A percentile compares a stretch with the other conserved stretches of the same genome.
These are phyloP conservation scores for Syzygium aqueum DNA, from an alignment of 345 rosid species.

Conservation along the genomic window DNA sequence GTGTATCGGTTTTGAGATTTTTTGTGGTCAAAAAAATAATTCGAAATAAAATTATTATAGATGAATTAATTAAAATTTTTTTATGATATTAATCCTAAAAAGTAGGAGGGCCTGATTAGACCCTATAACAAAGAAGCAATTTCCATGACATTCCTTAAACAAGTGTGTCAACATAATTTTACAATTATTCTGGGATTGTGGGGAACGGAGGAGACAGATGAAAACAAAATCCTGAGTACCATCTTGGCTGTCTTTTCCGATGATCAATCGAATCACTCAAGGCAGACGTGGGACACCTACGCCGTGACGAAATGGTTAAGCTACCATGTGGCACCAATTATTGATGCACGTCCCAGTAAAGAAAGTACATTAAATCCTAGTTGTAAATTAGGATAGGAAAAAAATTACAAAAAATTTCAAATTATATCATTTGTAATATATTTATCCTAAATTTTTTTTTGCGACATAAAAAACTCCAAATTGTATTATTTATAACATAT, in stretches of 20 bases:
- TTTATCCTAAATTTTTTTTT: too few species aligned
- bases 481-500: too few species aligned
- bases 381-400: background rate
- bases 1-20: too few species aligned
- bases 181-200: background rate
- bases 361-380: background rate
- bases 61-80: too few species aligned
- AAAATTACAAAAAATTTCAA: too few species aligned
- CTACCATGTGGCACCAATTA: background rate
- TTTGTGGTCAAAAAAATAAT: too few species aligned
- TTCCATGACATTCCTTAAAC: background rate
- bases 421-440: too few species aligned
- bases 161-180: background rate
- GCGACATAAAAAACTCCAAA: too few species aligned
- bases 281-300: background rate
- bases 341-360: background rate
- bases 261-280: background rate
- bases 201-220: background rate
- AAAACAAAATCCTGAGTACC: background rate
- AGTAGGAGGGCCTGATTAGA: background rate
- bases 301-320: background rate
- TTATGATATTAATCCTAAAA: background rate
- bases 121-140: background rate
- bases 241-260: background rate
- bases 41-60: too few species aligned